These are phyloP conservation scores for Citrus mangshanensis DNA, from an alignment of 345 rosid species.

Conservation along the genomic window DNA sequence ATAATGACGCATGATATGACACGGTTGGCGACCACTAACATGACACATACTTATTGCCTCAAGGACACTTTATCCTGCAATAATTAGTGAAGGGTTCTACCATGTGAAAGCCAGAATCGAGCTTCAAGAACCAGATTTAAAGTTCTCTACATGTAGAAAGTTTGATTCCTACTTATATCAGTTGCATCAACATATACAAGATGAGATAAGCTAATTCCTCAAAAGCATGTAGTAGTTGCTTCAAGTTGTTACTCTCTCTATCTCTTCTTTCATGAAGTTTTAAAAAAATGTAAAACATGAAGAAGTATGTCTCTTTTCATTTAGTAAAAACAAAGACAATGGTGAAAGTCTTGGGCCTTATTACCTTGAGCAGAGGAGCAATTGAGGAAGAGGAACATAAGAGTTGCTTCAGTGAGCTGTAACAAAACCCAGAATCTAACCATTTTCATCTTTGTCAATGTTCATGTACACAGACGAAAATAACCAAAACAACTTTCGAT, in stretches of 20 bases:
- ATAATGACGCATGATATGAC: background rate
- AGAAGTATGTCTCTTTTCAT: background rate
- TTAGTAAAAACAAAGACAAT: background rate
- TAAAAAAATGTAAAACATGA: too few relatives aligned
- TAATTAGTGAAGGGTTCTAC: background rate
- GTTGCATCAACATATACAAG: background rate
- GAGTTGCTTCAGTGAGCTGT: constrained; percentile 2
- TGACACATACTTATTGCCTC: background rate
- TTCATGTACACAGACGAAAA: background rate
- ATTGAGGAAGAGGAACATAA: background rate
- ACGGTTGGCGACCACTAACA: background rate
- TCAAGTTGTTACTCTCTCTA: background rate
- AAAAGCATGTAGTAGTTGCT: background rate
- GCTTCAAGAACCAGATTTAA: background rate
- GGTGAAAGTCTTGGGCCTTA: background rate
- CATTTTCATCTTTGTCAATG: background rate
- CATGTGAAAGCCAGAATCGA: background rate
- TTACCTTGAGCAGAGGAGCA: constrained; percentile 10
- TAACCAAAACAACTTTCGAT: background rate
- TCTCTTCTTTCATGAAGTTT: background rate
- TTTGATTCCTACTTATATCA: background rate
- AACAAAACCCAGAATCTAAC: constrained; percentile 1
- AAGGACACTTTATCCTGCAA: background rate
- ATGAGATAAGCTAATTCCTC: background rate
- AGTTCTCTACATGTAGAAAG: background rate